Conservation (phyloP, 495 filamentous ascomycete genomes). For the Podospora pseudopauciseta region DNA sequence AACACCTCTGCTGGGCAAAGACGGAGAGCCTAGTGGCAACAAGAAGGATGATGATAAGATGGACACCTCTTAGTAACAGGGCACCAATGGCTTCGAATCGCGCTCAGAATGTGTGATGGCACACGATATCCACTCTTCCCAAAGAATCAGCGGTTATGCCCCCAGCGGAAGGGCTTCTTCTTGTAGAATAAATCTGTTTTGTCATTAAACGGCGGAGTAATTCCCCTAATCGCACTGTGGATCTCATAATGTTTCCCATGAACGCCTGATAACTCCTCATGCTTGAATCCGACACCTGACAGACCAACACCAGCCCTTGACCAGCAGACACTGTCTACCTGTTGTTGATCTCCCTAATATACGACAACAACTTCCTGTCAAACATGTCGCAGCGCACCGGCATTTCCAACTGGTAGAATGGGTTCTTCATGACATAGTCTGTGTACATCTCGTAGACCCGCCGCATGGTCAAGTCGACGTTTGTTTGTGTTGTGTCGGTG, state of each 20-base stretch:
- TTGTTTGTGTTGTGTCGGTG: conserved; percentile 85
- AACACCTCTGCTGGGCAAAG: conserved; percentile 60
- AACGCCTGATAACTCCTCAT: conserved; percentile 26
- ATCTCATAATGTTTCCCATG: background rate
- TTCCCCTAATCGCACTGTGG: background rate
- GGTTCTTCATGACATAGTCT: conserved; percentile 99
- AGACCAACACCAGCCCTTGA: background rate
- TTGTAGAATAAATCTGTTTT: background rate
- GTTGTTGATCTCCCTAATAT: conserved; percentile 60
- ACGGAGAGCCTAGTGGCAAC: conserved; percentile 65
- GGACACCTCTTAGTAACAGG: conserved; percentile 62
- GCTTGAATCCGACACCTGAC: background rate
- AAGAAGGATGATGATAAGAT: conserved; percentile 58
- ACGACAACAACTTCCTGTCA: conserved; percentile 74
- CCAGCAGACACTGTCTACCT: conserved; percentile 26
- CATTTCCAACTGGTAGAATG: conserved; percentile 98
- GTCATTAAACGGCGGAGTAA: conserved; percentile 7
- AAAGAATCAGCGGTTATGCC: background rate
- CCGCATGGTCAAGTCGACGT: conserved; percentile 74
- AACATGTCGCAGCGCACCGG: conserved; percentile 92
- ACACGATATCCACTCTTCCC: background rate
- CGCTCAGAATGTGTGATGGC: background rate
- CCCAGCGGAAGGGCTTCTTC: background rate
- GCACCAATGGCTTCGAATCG: background rate
- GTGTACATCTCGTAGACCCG: conserved; percentile 92